Percentiles rank a stretch among this genome's conserved stretches.
phyloP scores from a whole-genome alignment of 192 early-diverging fungal species.

The Backusella australiensis region DNA sequence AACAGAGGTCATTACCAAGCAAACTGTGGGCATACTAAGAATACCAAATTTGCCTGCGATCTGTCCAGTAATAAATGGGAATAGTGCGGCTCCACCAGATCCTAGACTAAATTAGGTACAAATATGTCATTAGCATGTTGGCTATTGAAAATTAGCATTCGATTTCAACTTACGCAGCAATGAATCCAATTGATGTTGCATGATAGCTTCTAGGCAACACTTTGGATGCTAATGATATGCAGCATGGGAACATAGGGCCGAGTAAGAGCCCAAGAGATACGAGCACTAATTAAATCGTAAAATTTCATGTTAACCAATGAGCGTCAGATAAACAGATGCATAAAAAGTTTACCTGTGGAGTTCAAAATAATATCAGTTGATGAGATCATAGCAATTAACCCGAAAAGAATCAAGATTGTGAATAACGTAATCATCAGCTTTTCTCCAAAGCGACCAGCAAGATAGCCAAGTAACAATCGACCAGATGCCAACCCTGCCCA shows the following conservation, averaged over 20 bases:
- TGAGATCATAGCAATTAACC: constrained; percentile 2
- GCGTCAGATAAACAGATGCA: background rate
- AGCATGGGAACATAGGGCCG: constrained; percentile 33
- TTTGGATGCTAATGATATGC: constrained; percentile 25
- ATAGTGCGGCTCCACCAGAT: constrained; percentile 24
- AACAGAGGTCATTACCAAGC: constrained; percentile 11
- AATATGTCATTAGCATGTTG: background rate
- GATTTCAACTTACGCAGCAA: constrained; percentile 27
- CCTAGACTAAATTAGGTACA: constrained; percentile 21
- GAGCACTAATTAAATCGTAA: constrained; percentile 2
- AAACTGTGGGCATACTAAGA: constrained; percentile 10
- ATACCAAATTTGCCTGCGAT: constrained; percentile 30
- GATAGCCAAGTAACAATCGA: constrained; percentile 30
- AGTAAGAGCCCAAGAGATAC: constrained; percentile 20
- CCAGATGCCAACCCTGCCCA: constrained; percentile 37
- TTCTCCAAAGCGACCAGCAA: constrained; percentile 34
- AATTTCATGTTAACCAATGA: background rate
- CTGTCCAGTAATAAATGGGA: constrained; percentile 32
- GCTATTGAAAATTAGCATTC: background rate
- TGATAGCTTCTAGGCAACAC: constrained; percentile 22
- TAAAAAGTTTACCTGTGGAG: constrained; percentile 20
- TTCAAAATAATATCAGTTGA: constrained; percentile 13
- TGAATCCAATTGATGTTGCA: constrained; percentile 36
- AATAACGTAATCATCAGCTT: constrained; percentile 30
- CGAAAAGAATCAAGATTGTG: constrained; percentile 7